Conservation (phyloP, 768 basidiomycete species). For the Hygrocybe coccinea region DNA sequence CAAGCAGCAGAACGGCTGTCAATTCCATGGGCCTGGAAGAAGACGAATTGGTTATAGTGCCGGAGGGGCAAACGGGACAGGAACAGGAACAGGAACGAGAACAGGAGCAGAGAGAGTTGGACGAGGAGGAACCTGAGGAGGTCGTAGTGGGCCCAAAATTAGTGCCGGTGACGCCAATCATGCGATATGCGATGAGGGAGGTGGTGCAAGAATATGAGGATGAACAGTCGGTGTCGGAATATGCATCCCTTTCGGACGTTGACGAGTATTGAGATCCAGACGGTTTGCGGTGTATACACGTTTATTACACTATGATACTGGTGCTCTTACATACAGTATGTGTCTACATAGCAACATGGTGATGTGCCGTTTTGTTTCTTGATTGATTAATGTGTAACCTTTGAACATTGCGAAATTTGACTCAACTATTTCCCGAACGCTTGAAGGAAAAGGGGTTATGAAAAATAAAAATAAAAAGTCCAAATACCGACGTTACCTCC, state of each 20-base stretch:
- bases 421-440: too few species aligned
- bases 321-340: too few species aligned
- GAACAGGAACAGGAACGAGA: slow-evolving; percentile 21
- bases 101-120: slow-evolving; percentile 3
- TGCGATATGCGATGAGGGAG: slow-evolving; percentile 79
- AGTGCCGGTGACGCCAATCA: slow-evolving; percentile 73
- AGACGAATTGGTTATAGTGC: slow-evolving; percentile 22
- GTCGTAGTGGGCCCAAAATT: slow-evolving; percentile 72
- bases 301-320: too few species aligned
- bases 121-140: slow-evolving; percentile 42
- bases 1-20: slow-evolving; percentile 16
- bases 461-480: too few species aligned
- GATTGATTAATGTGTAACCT: too few species aligned
- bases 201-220: slow-evolving; percentile 82
- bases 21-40: slow-evolving; percentile 9
- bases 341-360: too few species aligned
- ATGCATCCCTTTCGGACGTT: slow-evolving; percentile 74
- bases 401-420: too few species aligned
- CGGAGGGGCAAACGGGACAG: slow-evolving; percentile 37
- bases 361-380: too few species aligned
- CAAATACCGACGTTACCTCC: too few species aligned
- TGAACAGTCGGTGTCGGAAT: slow-evolving; percentile 68
- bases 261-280: slow-evolving; percentile 70
- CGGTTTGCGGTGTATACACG: too few species aligned
- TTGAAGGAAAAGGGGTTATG: too few species aligned